phyloP scores from a whole-genome alignment of 768 basidiomycete genomes.

The Russula griseocarnosa region DNA sequence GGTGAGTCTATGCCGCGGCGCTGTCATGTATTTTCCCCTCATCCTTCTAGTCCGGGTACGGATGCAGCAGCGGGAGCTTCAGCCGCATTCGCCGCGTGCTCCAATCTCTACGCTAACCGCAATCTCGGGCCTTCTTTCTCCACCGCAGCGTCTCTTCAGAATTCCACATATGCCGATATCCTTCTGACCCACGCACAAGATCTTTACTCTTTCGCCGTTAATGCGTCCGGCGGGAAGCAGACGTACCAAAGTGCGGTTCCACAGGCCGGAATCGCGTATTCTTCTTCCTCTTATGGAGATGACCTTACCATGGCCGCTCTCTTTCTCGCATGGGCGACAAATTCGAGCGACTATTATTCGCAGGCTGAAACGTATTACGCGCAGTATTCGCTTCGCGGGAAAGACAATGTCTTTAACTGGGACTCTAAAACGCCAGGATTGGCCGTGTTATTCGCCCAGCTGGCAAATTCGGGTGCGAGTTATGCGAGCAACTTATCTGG shows the following conservation, averaged over 20 bases:
- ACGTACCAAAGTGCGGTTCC: conserved; percentile 72
- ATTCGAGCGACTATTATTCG: conserved; percentile 53
- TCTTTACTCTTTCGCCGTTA: conserved; percentile 73
- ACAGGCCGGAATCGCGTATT: conserved; percentile 56
- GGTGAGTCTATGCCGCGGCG: conserved; percentile 32
- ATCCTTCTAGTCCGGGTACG: conserved; percentile 62
- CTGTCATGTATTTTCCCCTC: background rate
- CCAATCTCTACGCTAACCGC: conserved; percentile 68
- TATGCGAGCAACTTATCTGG: conserved; percentile 50
- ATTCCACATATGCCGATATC: conserved; percentile 64
- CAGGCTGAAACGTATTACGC: conserved; percentile 62
- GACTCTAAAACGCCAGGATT: conserved; percentile 77
- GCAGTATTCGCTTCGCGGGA: conserved; percentile 49
- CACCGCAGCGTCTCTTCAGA: conserved; percentile 61
- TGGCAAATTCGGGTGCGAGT: conserved; percentile 53
- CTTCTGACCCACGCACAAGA: conserved; percentile 71
- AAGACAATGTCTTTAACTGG: conserved; percentile 78
- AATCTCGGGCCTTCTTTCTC: conserved; percentile 52
- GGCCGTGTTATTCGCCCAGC: conserved; percentile 70
- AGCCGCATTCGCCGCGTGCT: conserved; percentile 84
- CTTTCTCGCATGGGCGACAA: conserved; percentile 68
- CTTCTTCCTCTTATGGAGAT: conserved; percentile 67
- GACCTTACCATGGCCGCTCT: conserved; percentile 74
- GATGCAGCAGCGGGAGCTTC: conserved; percentile 83
- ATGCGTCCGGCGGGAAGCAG: conserved; percentile 54